Evolutionary conservation across 768 basidiomycete species (phyloP).

Genomic region (Hypsizygus marmoreus): DNA sequence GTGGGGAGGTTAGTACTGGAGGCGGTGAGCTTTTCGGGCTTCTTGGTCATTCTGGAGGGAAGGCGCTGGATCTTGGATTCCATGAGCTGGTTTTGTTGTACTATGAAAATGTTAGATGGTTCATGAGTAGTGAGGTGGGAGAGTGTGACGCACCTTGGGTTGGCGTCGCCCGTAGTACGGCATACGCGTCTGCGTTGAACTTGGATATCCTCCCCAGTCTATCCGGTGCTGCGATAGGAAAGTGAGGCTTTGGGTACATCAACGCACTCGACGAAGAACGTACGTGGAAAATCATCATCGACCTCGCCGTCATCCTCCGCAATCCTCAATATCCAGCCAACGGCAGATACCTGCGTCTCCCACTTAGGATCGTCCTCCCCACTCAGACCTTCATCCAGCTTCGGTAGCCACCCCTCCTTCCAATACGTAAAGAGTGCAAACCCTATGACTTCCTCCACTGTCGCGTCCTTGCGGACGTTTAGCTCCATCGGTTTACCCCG

Average conservation of each 20-base stretch:
- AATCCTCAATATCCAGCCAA: slow-evolving; percentile 92
- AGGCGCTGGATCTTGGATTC: slow-evolving; percentile 83
- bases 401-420: slow-evolving; percentile 84
- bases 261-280: slow-evolving; percentile 29
- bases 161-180: slow-evolving; percentile 75
- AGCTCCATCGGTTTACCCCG: slow-evolving; percentile 65
- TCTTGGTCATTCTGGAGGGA: slow-evolving; percentile 72
- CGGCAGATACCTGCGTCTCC: slow-evolving; percentile 61
- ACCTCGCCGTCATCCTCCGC: slow-evolving; percentile 98
- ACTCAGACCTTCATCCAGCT: slow-evolving; percentile 65
- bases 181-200: slow-evolving; percentile 90
- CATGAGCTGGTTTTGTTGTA: slow-evolving; percentile 76
- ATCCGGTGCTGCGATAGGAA: slow-evolving; percentile 85
- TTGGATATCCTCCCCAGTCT: slow-evolving; percentile 81
- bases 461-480: slow-evolving; percentile 83
- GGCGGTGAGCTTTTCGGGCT: slow-evolving; percentile 49
- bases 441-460: slow-evolving; percentile 94
- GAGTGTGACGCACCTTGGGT: slow-evolving; percentile 56
- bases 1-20: slow-evolving; percentile 41
- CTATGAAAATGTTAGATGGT: slow-evolving; percentile 34
- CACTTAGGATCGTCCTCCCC: slow-evolving; percentile 65
- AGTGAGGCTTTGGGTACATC: slow-evolving; percentile 6
- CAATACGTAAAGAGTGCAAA: slow-evolving; percentile 92
- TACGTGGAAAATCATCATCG: slow-evolving; percentile 98
- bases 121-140: slow-evolving; percentile 1